Percentiles rank a stretch among this genome's conserved stretches.
Conservation (phyloP, 331 rosid genomes). For the Arachis monticola region DNA sequence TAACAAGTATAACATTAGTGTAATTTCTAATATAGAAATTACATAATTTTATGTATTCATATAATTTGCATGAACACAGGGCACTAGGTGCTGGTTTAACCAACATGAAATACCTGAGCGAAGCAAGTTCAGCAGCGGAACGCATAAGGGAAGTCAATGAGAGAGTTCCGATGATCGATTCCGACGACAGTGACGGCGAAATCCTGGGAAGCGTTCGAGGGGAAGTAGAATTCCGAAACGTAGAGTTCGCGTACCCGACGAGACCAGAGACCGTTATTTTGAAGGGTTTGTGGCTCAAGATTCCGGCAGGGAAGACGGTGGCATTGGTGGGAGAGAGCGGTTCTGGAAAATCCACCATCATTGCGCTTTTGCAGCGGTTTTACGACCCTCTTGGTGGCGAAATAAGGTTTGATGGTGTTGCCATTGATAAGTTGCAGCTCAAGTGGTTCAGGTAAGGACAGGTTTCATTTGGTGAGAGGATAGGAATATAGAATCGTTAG, state of each 20-base stretch:
- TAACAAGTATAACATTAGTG: too few species aligned
- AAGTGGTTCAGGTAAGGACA: conserved; percentile 71
- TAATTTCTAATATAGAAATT: too few species aligned
- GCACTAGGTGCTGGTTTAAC: conserved; percentile 66
- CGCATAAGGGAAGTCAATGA: conserved; percentile 64
- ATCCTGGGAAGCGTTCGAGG: conserved; percentile 50
- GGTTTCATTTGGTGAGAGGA: too few species aligned
- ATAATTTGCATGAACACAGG: too few species aligned
- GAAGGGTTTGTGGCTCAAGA: conserved; percentile 48
- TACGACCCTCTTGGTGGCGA: conserved; percentile 74
- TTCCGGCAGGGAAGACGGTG: conserved; percentile 66
- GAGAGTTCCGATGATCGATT: conserved; percentile 76
- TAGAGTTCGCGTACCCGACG: conserved; percentile 70
- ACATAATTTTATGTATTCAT: too few species aligned
- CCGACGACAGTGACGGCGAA: conserved; percentile 58
- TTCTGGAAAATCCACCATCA: conserved; percentile 72
- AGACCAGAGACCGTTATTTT: conserved; percentile 57
- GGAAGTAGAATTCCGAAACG: conserved; percentile 58
- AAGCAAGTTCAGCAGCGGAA: conserved; percentile 68
- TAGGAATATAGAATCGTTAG: too few species aligned
- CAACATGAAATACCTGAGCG: conserved; percentile 68
- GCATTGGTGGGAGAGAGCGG: conserved; percentile 83
- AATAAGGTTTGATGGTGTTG: conserved; percentile 65
- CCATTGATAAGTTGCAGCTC: conserved; percentile 58
- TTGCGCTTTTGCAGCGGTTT: conserved; percentile 67